These are phyloP conservation scores for Tilletia horrida DNA, from an alignment of 1,284 basidiomycete species.

Conservation along the genomic window DNA sequence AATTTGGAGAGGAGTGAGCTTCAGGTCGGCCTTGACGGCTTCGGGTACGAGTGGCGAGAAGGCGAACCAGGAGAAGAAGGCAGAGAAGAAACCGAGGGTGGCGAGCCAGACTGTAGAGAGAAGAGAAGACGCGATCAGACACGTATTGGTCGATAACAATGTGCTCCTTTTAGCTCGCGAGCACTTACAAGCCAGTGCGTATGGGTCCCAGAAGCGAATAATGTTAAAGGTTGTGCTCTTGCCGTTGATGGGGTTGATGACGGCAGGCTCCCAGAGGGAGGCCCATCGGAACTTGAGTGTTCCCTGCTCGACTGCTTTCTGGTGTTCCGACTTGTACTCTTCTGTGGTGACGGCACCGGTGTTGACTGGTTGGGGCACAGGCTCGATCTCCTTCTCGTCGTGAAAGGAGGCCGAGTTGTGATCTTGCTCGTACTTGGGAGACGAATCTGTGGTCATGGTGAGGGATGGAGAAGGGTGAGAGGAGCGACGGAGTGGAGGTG, in stretches of 20 bases:
- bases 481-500: not conserved
- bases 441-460: not conserved
- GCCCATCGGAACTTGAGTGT: slow-evolving; percentile 42
- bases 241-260: slow-evolving; percentile 62
- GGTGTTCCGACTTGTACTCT: slow-evolving; percentile 41
- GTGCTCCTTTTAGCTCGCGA: no score
- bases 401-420: slow-evolving; percentile 3
- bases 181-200: slow-evolving; percentile 59
- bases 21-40: slow-evolving; percentile 63
- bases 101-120: slow-evolving; percentile 43
- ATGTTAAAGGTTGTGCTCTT: slow-evolving; percentile 64
- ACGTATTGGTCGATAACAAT: not conserved
- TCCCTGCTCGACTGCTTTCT: slow-evolving; percentile 25
- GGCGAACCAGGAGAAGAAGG: slow-evolving; percentile 66
- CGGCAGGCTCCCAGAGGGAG: slow-evolving; percentile 48
- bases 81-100: slow-evolving; percentile 60
- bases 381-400: slow-evolving; percentile 19
- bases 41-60: slow-evolving; percentile 66
- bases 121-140: not conserved
- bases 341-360: slow-evolving; percentile 27
- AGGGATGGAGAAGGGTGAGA: not conserved
- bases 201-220: slow-evolving; percentile 61
- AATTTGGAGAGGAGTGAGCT: slow-evolving; percentile 60
- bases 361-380: slow-evolving; percentile 15
- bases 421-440: not conserved